Evolutionary conservation across 2,329 filamentous ascomycete species (phyloP).

Genomic region (Knufia fluminis): DNA sequence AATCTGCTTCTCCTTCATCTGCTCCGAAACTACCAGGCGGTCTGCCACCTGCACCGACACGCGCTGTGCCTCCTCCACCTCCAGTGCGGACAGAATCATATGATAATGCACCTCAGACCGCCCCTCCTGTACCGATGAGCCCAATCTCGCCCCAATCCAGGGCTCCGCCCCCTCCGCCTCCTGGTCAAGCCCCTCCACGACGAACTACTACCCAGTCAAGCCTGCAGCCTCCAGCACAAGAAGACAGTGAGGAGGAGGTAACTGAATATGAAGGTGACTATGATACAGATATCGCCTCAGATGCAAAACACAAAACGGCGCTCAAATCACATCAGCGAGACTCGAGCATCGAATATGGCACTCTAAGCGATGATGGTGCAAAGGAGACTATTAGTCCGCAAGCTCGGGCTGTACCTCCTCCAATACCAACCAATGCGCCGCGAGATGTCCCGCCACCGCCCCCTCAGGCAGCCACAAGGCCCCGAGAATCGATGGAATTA

Average conservation of each 20-base stretch:
- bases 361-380: constrained; percentile 46
- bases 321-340: constrained; percentile 73
- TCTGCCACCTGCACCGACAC: constrained; percentile 28
- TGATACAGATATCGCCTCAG: constrained; percentile 93
- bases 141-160: constrained; percentile 39
- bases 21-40: constrained; percentile 28
- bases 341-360: constrained; percentile 61
- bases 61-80: constrained; percentile 32
- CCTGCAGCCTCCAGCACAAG: constrained; percentile 36
- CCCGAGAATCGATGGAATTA: constrained; percentile 58
- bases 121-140: constrained; percentile 31
- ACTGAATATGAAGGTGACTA: constrained; percentile 97
- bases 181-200: constrained; percentile 44
- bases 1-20: constrained; percentile 27
- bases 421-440: constrained; percentile 47
- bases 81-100: constrained; percentile 12
- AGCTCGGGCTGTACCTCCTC: constrained; percentile 41
- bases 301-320: constrained; percentile 87
- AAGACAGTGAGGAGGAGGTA: constrained; percentile 65
- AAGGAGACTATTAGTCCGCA: constrained; percentile 38
- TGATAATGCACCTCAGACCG: constrained; percentile 17
- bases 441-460: constrained; percentile 54
- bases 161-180: constrained; percentile 55
- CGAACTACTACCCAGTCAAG: constrained; percentile 51
- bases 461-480: constrained; percentile 50